Evolutionary conservation across 2,329 filamentous ascomycete species (phyloP).

Genomic region (Hortaea werneckii): DNA sequence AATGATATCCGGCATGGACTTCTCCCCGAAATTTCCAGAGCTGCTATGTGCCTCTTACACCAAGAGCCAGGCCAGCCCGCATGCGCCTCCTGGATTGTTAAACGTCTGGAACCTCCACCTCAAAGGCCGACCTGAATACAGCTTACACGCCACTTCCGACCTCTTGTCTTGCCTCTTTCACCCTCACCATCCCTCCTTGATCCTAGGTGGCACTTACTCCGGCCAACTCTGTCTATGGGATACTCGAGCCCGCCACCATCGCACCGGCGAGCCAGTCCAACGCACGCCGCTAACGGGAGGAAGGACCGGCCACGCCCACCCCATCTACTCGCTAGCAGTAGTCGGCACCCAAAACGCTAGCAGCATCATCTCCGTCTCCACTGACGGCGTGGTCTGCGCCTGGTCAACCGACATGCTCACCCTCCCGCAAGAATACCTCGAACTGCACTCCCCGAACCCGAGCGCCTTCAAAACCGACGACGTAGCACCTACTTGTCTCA

Average conservation of each 20-base stretch:
- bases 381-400: slow-evolving; percentile 89
- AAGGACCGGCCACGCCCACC: slow-evolving; percentile 72
- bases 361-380: slow-evolving; percentile 95
- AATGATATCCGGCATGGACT: slow-evolving; percentile 92
- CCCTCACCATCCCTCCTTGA: slow-evolving; percentile 94
- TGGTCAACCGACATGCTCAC: slow-evolving; percentile 98
- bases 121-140: slow-evolving; percentile 87
- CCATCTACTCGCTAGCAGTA: slow-evolving; percentile 89
- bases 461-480: slow-evolving; percentile 73
- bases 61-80: slow-evolving; percentile 58
- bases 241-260: slow-evolving; percentile 63
- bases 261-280: slow-evolving; percentile 65
- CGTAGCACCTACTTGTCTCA: slow-evolving; percentile 85
- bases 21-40: slow-evolving; percentile 85
- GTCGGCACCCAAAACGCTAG: slow-evolving; percentile 98
- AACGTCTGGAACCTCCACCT: slow-evolving; percentile 97
- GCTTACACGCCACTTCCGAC: slow-evolving; percentile 93
- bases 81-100: slow-evolving; percentile 82
- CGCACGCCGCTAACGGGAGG: slow-evolving; percentile 93
- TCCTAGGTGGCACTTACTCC: slow-evolving; percentile 91
- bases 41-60: slow-evolving; percentile 90
- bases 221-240: slow-evolving; percentile 97
- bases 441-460: slow-evolving; percentile 70
- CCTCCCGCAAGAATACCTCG: slow-evolving; percentile 87
- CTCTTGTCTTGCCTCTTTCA: slow-evolving; percentile 94